Base-by-base conservation (phyloP, 106 monocot species). In the Platanthera zijinensis region DNA sequence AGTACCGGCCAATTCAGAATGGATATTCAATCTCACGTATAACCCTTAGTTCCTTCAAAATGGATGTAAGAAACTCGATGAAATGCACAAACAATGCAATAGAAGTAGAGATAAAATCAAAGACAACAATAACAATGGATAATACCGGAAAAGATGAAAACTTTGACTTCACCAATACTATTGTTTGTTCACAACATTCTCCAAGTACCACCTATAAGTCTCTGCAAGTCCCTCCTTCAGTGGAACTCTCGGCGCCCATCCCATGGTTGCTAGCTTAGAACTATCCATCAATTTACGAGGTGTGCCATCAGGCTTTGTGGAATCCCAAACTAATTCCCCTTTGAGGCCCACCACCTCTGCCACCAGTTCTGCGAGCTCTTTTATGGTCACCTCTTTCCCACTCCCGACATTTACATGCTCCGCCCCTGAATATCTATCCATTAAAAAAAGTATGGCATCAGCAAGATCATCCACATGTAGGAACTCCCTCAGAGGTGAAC, bases 221-320 rank as follows among this genome's bases (percentile, higher is more conserved):
- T 85, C 91, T 14, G 63, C 78, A 21, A 97, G 86, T 54, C 97
- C 97, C 5, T 97, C 91, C 32, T 67, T 79, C 56, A 97, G 84
- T 2, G 76, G 6, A 50, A 97, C 77, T 79, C 85, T 97, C 14
- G 97, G 83, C 45, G 59, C 51, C 97, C 97, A 97, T 6, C 94
- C 97, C 82, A 97, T 77, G 12, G 51, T 78, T 0, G 81, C 75
- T 50, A 97, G 74, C 86, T 79, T 94, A 67, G 91, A 89, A 77
- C 86, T 86, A 68, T 97, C 97, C 93, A 97, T 97, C 51, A 97
- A 84, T 85, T 97, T 94, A 77, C 93, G 84, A 19, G 97, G 97
- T 10, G 91, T 97, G 45, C 97, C 97, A 22, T 97, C 97, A 0
- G 94, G 97, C 82, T 94, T 97, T 10, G 84, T 79, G 21, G 52